A percentile compares a stretch with the other conserved stretches of the same genome.
Conservation (phyloP, 768 basidiomycete genomes). For the Tulasnella sp. region DNA sequence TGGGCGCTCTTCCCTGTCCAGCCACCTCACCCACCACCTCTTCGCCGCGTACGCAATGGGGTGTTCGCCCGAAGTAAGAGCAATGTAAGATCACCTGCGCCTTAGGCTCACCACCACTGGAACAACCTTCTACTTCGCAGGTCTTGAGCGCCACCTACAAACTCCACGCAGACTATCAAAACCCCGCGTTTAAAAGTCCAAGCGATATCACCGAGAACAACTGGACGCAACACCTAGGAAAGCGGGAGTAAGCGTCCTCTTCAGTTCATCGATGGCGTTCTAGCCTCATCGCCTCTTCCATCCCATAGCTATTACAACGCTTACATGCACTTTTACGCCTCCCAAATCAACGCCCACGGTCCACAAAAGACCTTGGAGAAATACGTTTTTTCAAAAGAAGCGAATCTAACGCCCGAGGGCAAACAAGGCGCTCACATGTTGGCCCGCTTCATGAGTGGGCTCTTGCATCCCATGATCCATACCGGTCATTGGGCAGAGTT, state of each 20-base stretch:
- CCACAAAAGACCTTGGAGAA: constrained; percentile 46
- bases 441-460: constrained; percentile 15
- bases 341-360: constrained; percentile 37
- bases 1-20: constrained; percentile 21
- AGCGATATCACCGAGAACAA: constrained; percentile 41
- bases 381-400: constrained; percentile 49
- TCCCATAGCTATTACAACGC: constrained; percentile 46
- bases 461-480: constrained; percentile 19
- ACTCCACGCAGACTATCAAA: constrained; percentile 34
- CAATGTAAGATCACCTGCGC: too few species aligned
- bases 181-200: constrained; percentile 39
- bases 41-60: constrained; percentile 57
- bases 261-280: background rate
- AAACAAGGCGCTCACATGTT: constrained; percentile 30
- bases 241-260: constrained; percentile 39
- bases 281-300: background rate
- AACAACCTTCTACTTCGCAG: constrained; percentile 17
- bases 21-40: constrained; percentile 52
- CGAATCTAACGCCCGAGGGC: constrained; percentile 36
- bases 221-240: constrained; percentile 49
- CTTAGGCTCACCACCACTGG: constrained; percentile 25
- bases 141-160: constrained; percentile 34
- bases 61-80: constrained; percentile 34
- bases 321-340: constrained; percentile 51
- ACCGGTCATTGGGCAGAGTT: constrained; percentile 17